Evolutionary conservation across 2,329 filamentous ascomycete genomes (phyloP).

Genomic region (Aspergillus niger): DNA sequence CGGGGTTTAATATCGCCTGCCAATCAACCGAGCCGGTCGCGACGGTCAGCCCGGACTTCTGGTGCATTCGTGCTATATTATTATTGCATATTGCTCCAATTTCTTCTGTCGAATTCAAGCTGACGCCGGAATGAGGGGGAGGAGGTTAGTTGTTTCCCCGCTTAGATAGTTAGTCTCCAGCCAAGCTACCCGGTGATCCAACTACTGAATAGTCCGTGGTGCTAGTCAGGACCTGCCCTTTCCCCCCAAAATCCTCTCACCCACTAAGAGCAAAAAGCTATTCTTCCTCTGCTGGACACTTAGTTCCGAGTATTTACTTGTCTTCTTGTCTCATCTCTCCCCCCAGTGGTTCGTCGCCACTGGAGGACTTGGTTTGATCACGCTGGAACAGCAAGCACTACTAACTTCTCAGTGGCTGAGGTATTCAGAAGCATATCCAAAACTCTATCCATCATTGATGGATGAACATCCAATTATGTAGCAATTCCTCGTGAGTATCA

Average conservation of each 20-base stretch:
- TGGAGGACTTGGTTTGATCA: not conserved
- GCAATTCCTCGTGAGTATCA: conserved; percentile 25
- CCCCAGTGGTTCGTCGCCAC: too few species aligned
- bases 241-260: too few species aligned
- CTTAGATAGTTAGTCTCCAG: too few species aligned
- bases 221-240: too few species aligned
- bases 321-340: too few species aligned
- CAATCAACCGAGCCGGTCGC: not conserved
- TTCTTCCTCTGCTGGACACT: too few species aligned
- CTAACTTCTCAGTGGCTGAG: not conserved
- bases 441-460: not conserved
- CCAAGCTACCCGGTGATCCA: too few species aligned
- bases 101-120: not conserved
- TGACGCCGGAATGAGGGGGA: not conserved
- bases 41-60: not conserved
- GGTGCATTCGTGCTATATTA: not conserved
- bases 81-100: not conserved
- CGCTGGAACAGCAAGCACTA: not conserved
- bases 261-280: too few species aligned
- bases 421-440: not conserved
- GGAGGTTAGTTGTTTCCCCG: too few species aligned
- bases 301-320: too few species aligned
- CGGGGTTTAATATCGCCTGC: conserved; percentile 4
- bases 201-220: too few species aligned
- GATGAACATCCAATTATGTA: conserved; percentile 16